These are phyloP conservation scores for Globomyces pollinis-pini DNA, from an alignment of 192 early-diverging fungal species.

Conservation along the genomic window DNA sequence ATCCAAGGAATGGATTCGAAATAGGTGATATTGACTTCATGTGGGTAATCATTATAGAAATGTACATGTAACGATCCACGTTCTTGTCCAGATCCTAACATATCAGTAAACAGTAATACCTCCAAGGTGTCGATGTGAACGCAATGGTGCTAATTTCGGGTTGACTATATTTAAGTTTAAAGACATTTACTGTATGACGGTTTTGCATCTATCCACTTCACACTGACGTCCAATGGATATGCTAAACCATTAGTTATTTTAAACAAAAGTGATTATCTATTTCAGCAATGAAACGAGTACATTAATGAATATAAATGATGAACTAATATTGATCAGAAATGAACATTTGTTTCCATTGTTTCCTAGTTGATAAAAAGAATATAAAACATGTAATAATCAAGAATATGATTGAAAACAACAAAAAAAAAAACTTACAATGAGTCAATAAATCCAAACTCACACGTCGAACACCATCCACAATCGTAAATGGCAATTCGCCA, in stretches of 20 bases:
- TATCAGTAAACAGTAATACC: too few relatives aligned
- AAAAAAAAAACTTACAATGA: too few relatives aligned
- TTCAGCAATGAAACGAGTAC: too few relatives aligned
- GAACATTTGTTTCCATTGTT: too few relatives aligned
- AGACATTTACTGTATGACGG: too few relatives aligned
- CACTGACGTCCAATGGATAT: not conserved
- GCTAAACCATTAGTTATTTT: too few relatives aligned
- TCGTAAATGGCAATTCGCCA: not conserved
- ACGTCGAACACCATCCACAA: not conserved
- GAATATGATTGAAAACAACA: too few relatives aligned
- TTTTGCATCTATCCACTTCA: not conserved
- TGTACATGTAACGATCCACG: constrained; percentile 71
- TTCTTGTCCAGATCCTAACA: constrained; percentile 82
- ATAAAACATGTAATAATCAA: too few relatives aligned
- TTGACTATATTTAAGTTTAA: not conserved
- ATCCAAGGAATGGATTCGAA: constrained; percentile 87
- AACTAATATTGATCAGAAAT: too few relatives aligned
- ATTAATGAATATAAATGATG: too few relatives aligned
- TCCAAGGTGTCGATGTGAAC: constrained; percentile 17
- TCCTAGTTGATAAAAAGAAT: too few relatives aligned
- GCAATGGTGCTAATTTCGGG: not conserved
- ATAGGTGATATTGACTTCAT: constrained; percentile 44
- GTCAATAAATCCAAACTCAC: not conserved
- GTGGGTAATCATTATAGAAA: constrained; percentile 58
- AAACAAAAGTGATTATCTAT: too few relatives aligned